Evolutionary conservation across 768 basidiomycete genomes (phyloP), one percentile per base, ranked within the genome.

Genomic region (Termitomyces sp.): DNA sequence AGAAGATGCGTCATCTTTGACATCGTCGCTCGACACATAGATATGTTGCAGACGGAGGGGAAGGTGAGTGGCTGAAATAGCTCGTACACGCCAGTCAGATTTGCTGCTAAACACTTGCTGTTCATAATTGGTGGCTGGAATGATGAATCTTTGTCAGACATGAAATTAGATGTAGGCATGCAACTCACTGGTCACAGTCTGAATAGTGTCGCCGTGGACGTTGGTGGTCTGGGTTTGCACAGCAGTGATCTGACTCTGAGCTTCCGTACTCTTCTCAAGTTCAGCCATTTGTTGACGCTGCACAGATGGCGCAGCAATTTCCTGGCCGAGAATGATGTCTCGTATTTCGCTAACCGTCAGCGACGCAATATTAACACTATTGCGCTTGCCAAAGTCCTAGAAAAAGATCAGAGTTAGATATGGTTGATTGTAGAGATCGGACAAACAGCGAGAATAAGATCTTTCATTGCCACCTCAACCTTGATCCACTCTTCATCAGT

Each of bases 211-310:
- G 70, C 97, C 97, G 62, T 97, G 94, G 55, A 97, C 83, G 68
- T 98, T 98, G 51, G 95, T 98, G 2, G 97, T 98, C 80, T 92
- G 88, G n/a, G 95, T 98, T 71, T 98, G 93, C 44, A 98, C 77
- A 22, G 97, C 95, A 2, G 97, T 99, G 62, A 98, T 89, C 69
- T 98, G 96, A 46, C 84, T 82, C 60, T 93, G 92, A 0, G 97
- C 94, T 67, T 97, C 96, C 6, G 90, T 83, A 56, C 90, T 89
- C 78, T 98, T 98, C 72, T 99, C 97, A 51, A 99, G 76, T 68
- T 98, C 97, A 17, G 96, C 97, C 94, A 98, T 97, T 72, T 99
- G 97, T 71, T 98, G 97, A 47, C 97, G 86, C 68, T 99, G 97
- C 2, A 90, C 88, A 3, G 92, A 95, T 0, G 93, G 93, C 5